These are phyloP conservation scores for Syncephalastrum contaminatum DNA, from an alignment of 371 early-diverging fungal genomes.

Conservation along the genomic window DNA sequence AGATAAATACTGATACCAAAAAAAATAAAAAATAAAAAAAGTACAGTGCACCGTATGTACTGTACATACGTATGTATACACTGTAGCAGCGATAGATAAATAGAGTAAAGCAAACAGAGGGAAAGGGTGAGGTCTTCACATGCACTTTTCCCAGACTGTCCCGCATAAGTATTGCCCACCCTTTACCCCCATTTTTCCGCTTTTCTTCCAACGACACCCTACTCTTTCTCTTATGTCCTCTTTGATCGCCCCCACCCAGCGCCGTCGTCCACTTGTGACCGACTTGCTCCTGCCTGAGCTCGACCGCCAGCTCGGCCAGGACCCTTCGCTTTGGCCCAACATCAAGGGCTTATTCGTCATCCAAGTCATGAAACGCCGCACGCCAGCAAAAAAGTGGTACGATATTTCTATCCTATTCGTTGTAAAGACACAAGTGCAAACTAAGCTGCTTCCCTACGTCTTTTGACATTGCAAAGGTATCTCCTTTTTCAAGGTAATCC, in stretches of 20 bases:
- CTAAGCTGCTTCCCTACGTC: neutral
- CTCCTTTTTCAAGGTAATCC: conserved; percentile 35
- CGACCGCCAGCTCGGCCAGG: conserved; percentile 40
- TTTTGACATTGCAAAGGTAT: conserved; percentile 23
- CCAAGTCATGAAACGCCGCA: conserved; percentile 36
- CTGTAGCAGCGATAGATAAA: no score
- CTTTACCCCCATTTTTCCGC: no score
- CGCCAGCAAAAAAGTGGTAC: conserved; percentile 12
- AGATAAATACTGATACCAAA: no score
- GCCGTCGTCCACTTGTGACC: conserved; percentile 13
- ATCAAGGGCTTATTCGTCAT: conserved; percentile 43
- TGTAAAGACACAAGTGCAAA: neutral
- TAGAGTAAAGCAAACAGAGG: no score
- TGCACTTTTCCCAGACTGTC: no score
- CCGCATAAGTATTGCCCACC: no score
- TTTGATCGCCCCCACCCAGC: neutral
- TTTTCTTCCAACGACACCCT: no score
- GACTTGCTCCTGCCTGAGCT: conserved; percentile 43
- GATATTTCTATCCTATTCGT: neutral
- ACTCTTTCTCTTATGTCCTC: neutral
- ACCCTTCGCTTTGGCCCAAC: conserved; percentile 41
- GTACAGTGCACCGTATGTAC: no score
- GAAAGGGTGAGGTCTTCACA: no score
- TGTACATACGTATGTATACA: no score
- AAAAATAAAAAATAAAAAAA: no score